phyloP scores from a whole-genome alignment of 1,284 basidiomycete species.

The Ustilago xerochloae region DNA sequence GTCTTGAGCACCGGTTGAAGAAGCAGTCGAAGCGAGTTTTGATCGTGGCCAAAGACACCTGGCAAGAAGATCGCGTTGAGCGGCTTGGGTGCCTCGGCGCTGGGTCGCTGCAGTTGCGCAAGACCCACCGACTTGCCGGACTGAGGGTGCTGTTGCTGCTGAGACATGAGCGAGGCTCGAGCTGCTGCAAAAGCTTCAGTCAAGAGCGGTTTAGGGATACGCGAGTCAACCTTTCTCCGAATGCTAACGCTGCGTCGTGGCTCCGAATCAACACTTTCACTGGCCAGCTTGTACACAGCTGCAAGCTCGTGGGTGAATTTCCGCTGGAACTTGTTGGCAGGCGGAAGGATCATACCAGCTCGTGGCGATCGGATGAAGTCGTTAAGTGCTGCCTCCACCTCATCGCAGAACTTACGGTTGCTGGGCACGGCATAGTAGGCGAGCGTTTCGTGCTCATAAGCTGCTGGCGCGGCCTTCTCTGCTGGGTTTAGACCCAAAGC shows the following conservation, averaged over 20 bases:
- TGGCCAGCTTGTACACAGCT: conserved; percentile 51
- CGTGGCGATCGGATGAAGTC: conserved; percentile 65
- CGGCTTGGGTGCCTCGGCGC: conserved; percentile 35
- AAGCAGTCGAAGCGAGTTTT: conserved; percentile 41
- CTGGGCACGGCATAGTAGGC: conserved; percentile 48
- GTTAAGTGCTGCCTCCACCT: conserved; percentile 56
- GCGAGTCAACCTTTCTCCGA: conserved; percentile 56
- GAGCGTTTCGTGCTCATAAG: conserved; percentile 50
- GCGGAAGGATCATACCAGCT: conserved; percentile 56
- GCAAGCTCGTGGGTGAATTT: conserved; percentile 62
- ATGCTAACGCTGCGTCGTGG: conserved; percentile 58
- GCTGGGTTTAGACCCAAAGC: conserved; percentile 62
- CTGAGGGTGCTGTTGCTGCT: conserved; percentile 21
- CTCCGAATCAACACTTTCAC: conserved; percentile 58
- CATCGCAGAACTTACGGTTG: conserved; percentile 57
- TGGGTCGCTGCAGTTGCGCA: conserved; percentile 46
- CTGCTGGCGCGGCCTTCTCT: conserved; percentile 42
- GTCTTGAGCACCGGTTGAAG: conserved; percentile 40
- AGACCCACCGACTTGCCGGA: conserved; percentile 38
- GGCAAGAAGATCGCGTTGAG: conserved; percentile 58
- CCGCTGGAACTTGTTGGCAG: conserved; percentile 52
- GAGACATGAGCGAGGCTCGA: conserved; percentile 27
- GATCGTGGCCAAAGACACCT: conserved; percentile 59
- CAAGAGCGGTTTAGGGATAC: conserved; percentile 55
- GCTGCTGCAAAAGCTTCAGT: conserved; percentile 53